These are phyloP conservation scores for Goffeauzyma gilvescens DNA, from an alignment of 768 basidiomycete species.

Conservation along the genomic window DNA sequence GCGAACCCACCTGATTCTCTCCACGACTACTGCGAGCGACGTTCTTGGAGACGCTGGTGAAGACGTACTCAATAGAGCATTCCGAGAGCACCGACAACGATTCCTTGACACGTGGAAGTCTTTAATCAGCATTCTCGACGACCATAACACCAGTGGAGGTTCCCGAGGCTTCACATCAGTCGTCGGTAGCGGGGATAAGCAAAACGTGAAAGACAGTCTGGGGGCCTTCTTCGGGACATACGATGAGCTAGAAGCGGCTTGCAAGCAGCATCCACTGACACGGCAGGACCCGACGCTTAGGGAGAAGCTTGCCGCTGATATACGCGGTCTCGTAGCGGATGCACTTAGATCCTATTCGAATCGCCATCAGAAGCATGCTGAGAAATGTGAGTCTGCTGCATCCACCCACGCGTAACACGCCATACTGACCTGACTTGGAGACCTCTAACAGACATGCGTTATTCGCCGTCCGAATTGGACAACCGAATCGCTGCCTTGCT, in stretches of 20 bases:
- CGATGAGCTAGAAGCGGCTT: constrained; percentile 20
- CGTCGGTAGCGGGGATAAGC: constrained; percentile 14
- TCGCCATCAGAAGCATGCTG: constrained; percentile 19
- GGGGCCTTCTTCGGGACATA: constrained; percentile 22
- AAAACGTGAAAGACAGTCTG: constrained; percentile 23
- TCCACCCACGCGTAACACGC: neutral
- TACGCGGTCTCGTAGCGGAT: constrained; percentile 16
- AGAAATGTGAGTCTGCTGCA: constrained; percentile 24
- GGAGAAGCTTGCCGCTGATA: constrained; percentile 21
- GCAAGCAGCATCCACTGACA: constrained; percentile 18
- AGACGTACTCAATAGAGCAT: constrained; percentile 26
- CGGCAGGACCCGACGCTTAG: constrained; percentile 26
- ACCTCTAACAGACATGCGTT: constrained; percentile 16
- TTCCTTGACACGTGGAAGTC: constrained; percentile 20
- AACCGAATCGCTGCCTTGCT: constrained; percentile 20
- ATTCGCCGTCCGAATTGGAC: constrained; percentile 21
- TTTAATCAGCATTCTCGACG: constrained; percentile 12
- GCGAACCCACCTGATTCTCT: constrained; percentile 16
- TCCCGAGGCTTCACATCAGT: constrained; percentile 14
- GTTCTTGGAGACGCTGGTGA: constrained; percentile 27
- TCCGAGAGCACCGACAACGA: constrained; percentile 22
- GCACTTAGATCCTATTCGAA: constrained; percentile 16
- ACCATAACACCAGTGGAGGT: constrained; percentile 9
- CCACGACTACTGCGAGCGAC: constrained; percentile 21
- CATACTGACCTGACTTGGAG: neutral